Evolutionary conservation across 2,329 filamentous ascomycete genomes (phyloP).

Genomic region (Fusarium phyllophilum): DNA sequence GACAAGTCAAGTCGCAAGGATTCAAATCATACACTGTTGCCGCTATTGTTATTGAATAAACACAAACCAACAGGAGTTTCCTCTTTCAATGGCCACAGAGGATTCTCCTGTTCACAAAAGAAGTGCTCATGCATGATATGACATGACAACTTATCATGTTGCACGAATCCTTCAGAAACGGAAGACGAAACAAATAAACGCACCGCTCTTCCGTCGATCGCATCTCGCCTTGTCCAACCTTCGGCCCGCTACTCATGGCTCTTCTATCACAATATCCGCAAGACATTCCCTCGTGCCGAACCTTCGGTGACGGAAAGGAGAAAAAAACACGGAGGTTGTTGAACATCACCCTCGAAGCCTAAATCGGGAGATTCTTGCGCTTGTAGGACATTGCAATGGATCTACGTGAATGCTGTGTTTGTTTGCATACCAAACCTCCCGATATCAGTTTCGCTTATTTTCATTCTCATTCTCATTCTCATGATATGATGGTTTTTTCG

Average conservation of each 20-base stretch:
- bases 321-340: background rate
- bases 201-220: constrained; percentile 18
- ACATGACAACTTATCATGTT: constrained; percentile 1
- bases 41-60: background rate
- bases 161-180: constrained; percentile 5
- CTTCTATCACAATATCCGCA: constrained; percentile 38
- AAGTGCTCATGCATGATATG: constrained; percentile 4
- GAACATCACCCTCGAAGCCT: constrained; percentile 32
- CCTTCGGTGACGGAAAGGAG: constrained; percentile 2
- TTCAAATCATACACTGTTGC: background rate
- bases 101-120: constrained; percentile 4
- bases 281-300: constrained; percentile 38
- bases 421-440: constrained; percentile 7
- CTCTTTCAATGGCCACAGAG: background rate
- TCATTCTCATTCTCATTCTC: background rate
- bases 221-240: constrained; percentile 30
- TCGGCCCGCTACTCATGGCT: constrained; percentile 25
- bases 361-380: constrained; percentile 41
- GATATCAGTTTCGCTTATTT: background rate
- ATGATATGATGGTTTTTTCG: background rate
- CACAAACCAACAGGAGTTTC: constrained; percentile 16
- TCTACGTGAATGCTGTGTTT: background rate
- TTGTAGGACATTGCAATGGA: constrained; percentile 19
- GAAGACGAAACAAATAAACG: constrained; percentile 1
- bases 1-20: constrained; percentile 7